Evolutionary conservation across 768 basidiomycete species (phyloP).

Genomic region (Phanerochaete carnosa): DNA sequence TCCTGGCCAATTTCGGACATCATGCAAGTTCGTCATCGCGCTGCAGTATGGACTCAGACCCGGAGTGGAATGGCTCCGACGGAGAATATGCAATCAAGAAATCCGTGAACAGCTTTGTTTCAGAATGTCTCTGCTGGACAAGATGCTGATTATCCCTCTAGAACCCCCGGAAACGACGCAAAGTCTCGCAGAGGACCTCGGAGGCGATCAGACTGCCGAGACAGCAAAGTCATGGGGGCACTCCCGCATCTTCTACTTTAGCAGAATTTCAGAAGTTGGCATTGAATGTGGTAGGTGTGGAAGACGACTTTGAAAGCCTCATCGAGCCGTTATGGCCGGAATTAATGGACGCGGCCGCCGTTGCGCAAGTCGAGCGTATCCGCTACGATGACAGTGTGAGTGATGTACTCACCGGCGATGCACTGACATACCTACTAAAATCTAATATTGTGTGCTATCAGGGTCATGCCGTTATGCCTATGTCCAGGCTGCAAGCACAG

Average conservation of each 20-base stretch:
- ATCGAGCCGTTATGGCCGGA: conserved; percentile 33
- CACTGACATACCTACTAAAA: background rate
- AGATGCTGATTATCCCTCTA: background rate
- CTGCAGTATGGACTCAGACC: conserved; percentile 4
- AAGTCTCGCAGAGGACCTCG: background rate
- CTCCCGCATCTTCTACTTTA: background rate
- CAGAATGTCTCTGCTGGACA: background rate
- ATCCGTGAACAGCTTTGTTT: background rate
- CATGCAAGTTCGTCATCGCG: background rate
- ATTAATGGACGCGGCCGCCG: conserved; percentile 28
- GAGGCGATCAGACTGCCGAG: background rate
- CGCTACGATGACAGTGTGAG: conserved; percentile 22
- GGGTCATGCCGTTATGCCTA: conserved; percentile 9
- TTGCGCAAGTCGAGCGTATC: conserved; percentile 19
- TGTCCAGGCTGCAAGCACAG: conserved; percentile 5
- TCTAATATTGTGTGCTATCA: background rate
- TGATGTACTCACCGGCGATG: background rate
- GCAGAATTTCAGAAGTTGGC: background rate
- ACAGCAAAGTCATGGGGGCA: background rate
- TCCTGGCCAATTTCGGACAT: background rate
- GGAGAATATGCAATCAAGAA: background rate
- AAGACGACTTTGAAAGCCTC: conserved; percentile 30
- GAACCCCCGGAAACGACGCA: conserved; percentile 6
- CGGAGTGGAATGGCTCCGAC: conserved; percentile 10
- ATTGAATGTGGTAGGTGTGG: background rate